Evolutionary conservation across 2,329 filamentous ascomycete genomes (phyloP).

Genomic region (Leptosphaerulina australis): DNA sequence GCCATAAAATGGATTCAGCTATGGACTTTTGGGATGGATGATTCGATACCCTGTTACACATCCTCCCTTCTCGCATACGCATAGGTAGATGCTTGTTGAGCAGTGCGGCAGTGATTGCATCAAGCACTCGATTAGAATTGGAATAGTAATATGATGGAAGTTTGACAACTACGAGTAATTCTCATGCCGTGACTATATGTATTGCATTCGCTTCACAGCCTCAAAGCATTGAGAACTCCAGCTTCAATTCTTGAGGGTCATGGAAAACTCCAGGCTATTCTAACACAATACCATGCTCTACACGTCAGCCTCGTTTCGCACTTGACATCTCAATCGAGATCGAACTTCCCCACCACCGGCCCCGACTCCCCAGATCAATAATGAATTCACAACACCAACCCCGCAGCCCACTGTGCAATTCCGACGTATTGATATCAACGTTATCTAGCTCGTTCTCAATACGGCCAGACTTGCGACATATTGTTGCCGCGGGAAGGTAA

Average conservation of each 20-base stretch:
- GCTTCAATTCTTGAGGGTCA: too few species aligned
- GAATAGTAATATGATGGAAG: slow-evolving; percentile 12
- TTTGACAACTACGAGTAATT: neutral
- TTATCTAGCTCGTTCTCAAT: slow-evolving; percentile 3
- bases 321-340: neutral
- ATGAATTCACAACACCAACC: neutral
- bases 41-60: slow-evolving; percentile 36
- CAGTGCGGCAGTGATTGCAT: slow-evolving; percentile 3
- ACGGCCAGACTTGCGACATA: slow-evolving; percentile 5
- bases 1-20: slow-evolving; percentile 28
- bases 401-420: neutral
- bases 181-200: too few species aligned
- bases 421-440: neutral
- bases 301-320: slow-evolving; percentile 2
- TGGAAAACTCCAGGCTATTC: too few species aligned
- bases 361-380: slow-evolving; percentile 6
- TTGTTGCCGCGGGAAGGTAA: too few species aligned
- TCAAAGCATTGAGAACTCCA: too few species aligned
- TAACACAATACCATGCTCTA: too few species aligned
- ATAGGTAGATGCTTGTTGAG: slow-evolving; percentile 17
- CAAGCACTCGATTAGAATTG: slow-evolving; percentile 3
- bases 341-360: neutral
- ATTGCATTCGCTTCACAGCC: too few species aligned
- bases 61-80: slow-evolving; percentile 21
- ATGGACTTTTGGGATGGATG: slow-evolving; percentile 26